A percentile compares a stretch with the other conserved stretches of the same genome.
Conservation (phyloP, 2,329 filamentous ascomycete species). For the Drechslera avenae region DNA sequence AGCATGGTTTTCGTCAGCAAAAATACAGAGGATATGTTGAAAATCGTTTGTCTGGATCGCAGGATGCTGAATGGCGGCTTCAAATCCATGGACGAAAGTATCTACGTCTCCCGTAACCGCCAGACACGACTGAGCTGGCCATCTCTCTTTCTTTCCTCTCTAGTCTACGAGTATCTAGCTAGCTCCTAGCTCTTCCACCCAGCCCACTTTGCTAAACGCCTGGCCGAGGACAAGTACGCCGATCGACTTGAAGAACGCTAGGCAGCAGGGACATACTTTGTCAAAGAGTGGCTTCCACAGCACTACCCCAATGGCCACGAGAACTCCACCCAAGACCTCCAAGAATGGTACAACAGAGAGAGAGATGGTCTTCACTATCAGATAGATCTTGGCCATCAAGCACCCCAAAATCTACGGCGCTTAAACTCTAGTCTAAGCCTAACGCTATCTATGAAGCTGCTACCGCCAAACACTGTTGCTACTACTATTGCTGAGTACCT, state of each 20-base stretch:
- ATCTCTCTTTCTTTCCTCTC: too few species aligned
- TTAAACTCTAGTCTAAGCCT: too few species aligned
- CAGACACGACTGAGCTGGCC: not conserved
- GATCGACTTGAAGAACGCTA: constrained; percentile 22
- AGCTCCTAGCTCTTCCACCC: constrained; percentile 34
- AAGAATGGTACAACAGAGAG: constrained; percentile 25
- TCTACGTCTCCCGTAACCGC: not conserved
- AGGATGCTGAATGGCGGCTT: constrained; percentile 26
- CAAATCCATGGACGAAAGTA: constrained; percentile 25
- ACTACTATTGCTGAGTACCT: too few species aligned
- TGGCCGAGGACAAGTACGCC: constrained; percentile 26
- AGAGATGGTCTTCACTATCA: constrained; percentile 30
- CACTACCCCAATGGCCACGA: constrained; percentile 11
- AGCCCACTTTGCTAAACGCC: constrained; percentile 26
- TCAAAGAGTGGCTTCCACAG: constrained; percentile 30
- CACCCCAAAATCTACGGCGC: too few species aligned
- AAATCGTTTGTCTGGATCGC: constrained; percentile 25
- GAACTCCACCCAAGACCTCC: constrained; percentile 1
- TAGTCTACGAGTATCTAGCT: constrained; percentile 32
- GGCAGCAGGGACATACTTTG: constrained; percentile 25
- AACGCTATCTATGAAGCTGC: too few species aligned
- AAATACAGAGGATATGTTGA: constrained; percentile 26
- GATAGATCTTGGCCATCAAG: too few species aligned
- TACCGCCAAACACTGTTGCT: too few species aligned
- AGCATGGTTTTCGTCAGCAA: constrained; percentile 32